Evolutionary conservation across 108 stramenopile genomes (phyloP), one percentile per base, ranked within the genome.

Genomic region (Stephanodiscus triporus): DNA sequence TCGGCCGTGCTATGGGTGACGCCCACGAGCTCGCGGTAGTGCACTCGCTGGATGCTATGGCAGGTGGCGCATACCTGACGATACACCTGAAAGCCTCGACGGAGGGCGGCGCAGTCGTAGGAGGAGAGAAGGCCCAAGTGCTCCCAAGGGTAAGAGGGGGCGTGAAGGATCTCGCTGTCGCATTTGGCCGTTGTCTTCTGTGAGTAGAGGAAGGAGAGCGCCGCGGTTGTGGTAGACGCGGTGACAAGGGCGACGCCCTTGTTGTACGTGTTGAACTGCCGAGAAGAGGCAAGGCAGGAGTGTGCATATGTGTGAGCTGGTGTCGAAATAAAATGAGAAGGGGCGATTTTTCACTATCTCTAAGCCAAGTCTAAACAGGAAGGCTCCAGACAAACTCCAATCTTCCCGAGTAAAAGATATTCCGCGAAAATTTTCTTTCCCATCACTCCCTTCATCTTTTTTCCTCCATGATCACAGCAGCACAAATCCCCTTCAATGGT

Each of bases 51-150:
- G 63, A 99, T 71, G 73, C 91, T 92, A 66, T 96, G 94, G 80
- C 99, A 99, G 40, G 97, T 86, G 34, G 97, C 94, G 87, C 99
- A 99, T 32, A 99, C 97, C 81, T 99, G 89, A 69, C 94, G 96
- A 90, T 98, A 99, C 43, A 99, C 99, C 81, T 99, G 99, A 88
- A 97, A 97, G 40, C 99, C 99, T 42, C 99, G 96, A 61, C 99
- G 97, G 70, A 99, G 92, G 38, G 95, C 89, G 9, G 87, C 88
- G 78, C 84, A 86, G 70, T 97, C 95, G 75, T 86, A 97, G 42
- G 91, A 88, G 42, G 89, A 87, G 57, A 92, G 78, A 63, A 89
- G 84, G 57, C 94, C 94, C 38, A 75, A 64, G 84, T 93, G 91
- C 14, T 87, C 77, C 94, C 94, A 95, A 22, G 88, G 87, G 73